A percentile compares a stretch with the other conserved stretches of the same genome.
Conservation (phyloP, 129 eudicot species). For the Saposhnikovia divaricata region DNA sequence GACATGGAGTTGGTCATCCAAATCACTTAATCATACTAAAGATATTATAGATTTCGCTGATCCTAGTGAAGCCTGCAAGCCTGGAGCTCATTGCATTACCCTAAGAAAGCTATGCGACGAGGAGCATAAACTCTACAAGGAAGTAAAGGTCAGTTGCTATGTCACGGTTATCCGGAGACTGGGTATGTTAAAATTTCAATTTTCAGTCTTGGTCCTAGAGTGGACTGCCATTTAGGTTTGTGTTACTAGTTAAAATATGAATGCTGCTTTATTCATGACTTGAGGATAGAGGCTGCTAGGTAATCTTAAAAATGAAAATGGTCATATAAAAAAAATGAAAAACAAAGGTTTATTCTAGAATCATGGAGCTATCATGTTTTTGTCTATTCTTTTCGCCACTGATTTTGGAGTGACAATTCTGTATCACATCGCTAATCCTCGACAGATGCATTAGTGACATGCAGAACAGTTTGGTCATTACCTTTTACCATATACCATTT, state of each 20-base stretch:
- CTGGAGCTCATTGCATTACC: constrained; percentile 53
- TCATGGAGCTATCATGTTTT: neutral
- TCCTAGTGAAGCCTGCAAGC: constrained; percentile 44
- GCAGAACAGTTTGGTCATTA: neutral
- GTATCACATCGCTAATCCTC: neutral
- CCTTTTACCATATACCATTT: neutral
- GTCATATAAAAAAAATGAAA: neutral
- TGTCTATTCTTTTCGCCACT: neutral
- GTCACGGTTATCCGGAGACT: neutral
- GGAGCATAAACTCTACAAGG: constrained; percentile 54
- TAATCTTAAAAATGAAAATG: neutral
- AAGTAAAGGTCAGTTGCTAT: constrained; percentile 39
- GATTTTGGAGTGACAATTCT: neutral
- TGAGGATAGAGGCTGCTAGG: neutral
- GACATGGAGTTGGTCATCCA: constrained; percentile 60
- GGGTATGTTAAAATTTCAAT: neutral
- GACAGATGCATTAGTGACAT: neutral
- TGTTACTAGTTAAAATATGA: neutral
- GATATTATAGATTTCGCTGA: constrained; percentile 18
- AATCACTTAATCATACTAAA: constrained; percentile 32
- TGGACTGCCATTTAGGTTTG: neutral
- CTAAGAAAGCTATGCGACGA: constrained; percentile 42
- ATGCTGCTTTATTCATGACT: neutral
- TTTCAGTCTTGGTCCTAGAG: neutral
- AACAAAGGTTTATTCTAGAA: neutral